Evolutionary conservation across 1,139 yeast genomes (phyloP), one percentile per base, ranked within the genome.

Genomic region (Lodderomyces parapsilosis): DNA sequence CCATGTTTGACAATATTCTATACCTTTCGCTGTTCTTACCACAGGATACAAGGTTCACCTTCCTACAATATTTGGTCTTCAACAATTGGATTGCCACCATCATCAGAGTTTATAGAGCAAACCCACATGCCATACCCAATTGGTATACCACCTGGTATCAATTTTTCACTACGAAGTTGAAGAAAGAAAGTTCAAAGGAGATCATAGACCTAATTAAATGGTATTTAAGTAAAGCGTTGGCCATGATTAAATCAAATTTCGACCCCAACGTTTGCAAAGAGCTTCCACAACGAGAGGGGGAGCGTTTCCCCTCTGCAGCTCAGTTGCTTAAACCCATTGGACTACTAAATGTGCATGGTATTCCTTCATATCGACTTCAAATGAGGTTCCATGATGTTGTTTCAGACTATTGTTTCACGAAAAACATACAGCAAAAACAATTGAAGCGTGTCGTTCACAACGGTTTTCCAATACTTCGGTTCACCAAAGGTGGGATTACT

Each of bases 301-400:
- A 45, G 0, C 35, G 36, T 1, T 15, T 27, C 4, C 61, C 61
- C 1, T 13, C 36, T 7, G 5, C 43, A 3, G 45, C 43, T 7
- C 38, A 50, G 27, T 30, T 53, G 15, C 35, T 50, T n/a, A 10
- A 15, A 7, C 15, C 33, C 4, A 5, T 27, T 13, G 17, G 13
- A 13, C 4, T 4, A 17, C 17, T 5, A 2, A 47, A 49, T 39
- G 57, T 56, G 10, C 52, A 63, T 20, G 73, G 73, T 0, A 56
- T 67, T 2, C 70, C 74, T 0, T 50, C 66, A 0, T 53, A 59
- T 36, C 59, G 58, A 27, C 55, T 71, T 4, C 46, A 58, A 43
- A 63, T 69, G 2, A 53, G 70, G 0, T 73, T 68, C 45, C 68
- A 60, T 40, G 76, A 73, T 46, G 74, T 72, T 13, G 66, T 73